These are phyloP conservation scores for Serendipita vermifera DNA, from an alignment of 768 basidiomycete species.

Conservation along the genomic window DNA sequence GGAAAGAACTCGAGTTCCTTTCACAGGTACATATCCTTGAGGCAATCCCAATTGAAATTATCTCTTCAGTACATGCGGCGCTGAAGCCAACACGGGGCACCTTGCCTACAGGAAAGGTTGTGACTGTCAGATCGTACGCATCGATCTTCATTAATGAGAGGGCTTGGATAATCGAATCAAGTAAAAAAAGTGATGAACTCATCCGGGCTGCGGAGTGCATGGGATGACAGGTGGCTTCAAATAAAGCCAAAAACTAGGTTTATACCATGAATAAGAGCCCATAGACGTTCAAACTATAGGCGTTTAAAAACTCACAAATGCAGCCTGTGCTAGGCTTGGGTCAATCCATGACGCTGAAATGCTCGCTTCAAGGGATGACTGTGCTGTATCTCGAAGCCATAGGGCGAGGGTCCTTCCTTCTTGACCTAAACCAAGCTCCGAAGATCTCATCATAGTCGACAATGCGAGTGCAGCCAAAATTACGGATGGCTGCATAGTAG, in stretches of 20 bases:
- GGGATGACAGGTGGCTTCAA: slow-evolving; percentile 64
- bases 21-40: too few species aligned
- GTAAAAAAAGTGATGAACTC: slow-evolving; percentile 36
- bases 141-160: slow-evolving; percentile 47
- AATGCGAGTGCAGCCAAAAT: slow-evolving; percentile 56
- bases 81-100: slow-evolving; percentile 33
- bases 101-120: slow-evolving; percentile 35
- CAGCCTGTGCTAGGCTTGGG: slow-evolving; percentile 56
- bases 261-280: not conserved
- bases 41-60: too few species aligned
- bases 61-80: not conserved
- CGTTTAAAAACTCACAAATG: slow-evolving; percentile 45
- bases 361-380: slow-evolving; percentile 39
- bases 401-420: slow-evolving; percentile 46
- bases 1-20: too few species aligned
- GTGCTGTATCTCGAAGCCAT: slow-evolving; percentile 45
- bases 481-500: slow-evolving; percentile 55
- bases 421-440: slow-evolving; percentile 44
- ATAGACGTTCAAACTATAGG: not conserved
- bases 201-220: slow-evolving; percentile 45
- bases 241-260: slow-evolving; percentile 58
- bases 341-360: slow-evolving; percentile 43
- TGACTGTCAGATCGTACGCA: slow-evolving; percentile 38
- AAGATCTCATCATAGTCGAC: slow-evolving; percentile 59
- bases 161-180: slow-evolving; percentile 53